Conservation (phyloP, 1,284 basidiomycete species). For the Naganishia sp. region DNA sequence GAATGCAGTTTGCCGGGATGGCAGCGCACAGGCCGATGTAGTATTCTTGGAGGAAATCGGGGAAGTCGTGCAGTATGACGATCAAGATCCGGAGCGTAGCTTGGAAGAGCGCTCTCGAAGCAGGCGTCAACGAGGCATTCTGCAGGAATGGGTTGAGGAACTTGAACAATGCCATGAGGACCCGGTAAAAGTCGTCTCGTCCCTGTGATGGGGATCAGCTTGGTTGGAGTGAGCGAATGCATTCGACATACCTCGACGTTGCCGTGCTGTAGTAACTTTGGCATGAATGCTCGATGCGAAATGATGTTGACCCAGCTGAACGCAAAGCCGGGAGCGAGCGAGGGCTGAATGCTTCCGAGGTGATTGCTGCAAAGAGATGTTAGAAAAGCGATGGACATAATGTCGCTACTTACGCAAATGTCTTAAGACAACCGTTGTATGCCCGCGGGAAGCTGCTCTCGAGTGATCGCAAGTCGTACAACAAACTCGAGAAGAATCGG, state of each 20-base stretch:
- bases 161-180: slow-evolving; percentile 87
- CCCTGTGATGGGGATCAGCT: slow-evolving; percentile 59
- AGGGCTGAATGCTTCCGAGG: slow-evolving; percentile 92
- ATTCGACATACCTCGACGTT: slow-evolving; percentile 42
- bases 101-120: slow-evolving; percentile 84
- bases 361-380: slow-evolving; percentile 67
- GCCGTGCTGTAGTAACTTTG: slow-evolving; percentile 71
- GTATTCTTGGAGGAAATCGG: slow-evolving; percentile 95
- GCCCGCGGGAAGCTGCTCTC: slow-evolving; percentile 79
- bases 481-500: slow-evolving; percentile 94
- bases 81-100: slow-evolving; percentile 89
- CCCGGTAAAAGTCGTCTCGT: slow-evolving; percentile 93
- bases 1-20: slow-evolving; percentile 89
- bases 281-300: slow-evolving; percentile 96
- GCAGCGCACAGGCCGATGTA: slow-evolving; percentile 93
- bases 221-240: background rate
- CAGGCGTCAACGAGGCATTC: slow-evolving; percentile 69
- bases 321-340: slow-evolving; percentile 95
- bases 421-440: slow-evolving; percentile 85
- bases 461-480: slow-evolving; percentile 85
- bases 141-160: slow-evolving; percentile 91
- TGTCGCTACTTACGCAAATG: slow-evolving; percentile 67
- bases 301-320: slow-evolving; percentile 98
- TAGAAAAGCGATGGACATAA: background rate
- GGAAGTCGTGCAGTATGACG: slow-evolving; percentile 97